These are phyloP conservation scores for Beauveria sp. DNA, from an alignment of 2,329 filamentous ascomycete genomes.

Conservation along the genomic window DNA sequence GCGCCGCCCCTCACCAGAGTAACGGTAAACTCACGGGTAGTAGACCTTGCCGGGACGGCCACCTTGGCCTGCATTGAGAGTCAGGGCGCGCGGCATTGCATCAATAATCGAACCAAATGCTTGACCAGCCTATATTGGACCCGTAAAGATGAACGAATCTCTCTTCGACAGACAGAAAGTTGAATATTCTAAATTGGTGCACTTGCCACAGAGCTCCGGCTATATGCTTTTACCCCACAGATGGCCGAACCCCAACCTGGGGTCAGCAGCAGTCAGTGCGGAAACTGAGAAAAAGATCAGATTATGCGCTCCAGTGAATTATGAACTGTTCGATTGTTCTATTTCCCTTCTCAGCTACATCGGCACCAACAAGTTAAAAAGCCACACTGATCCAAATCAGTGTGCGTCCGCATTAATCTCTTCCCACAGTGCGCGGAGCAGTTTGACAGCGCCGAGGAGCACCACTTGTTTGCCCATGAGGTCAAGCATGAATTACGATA, in stretches of 20 bases:
- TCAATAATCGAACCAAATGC: neutral
- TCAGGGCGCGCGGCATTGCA: conserved; percentile 48
- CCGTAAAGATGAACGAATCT: too few species aligned
- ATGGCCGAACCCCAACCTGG: neutral
- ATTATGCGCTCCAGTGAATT: neutral
- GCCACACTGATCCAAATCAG: too few species aligned
- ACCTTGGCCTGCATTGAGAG: conserved; percentile 59
- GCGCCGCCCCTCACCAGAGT: neutral
- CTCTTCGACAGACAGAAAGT: neutral
- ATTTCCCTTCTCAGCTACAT: too few species aligned
- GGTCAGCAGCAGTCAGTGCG: too few species aligned
- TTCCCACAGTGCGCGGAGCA: neutral
- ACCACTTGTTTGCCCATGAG: neutral
- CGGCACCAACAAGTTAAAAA: too few species aligned
- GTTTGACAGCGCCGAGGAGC: neutral
- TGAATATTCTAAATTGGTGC: neutral
- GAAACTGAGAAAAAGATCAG: neutral
- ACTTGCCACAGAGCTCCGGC: neutral
- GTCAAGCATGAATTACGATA: neutral
- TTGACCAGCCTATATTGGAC: too few species aligned
- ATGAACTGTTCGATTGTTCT: too few species aligned
- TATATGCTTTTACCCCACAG: neutral
- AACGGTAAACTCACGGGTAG: conserved; percentile 51
- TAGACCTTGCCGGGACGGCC: conserved; percentile 82
- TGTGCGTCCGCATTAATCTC: neutral